phyloP scores from a whole-genome alignment of 2,329 filamentous ascomycete species.

The Coniochaeta sp. region DNA sequence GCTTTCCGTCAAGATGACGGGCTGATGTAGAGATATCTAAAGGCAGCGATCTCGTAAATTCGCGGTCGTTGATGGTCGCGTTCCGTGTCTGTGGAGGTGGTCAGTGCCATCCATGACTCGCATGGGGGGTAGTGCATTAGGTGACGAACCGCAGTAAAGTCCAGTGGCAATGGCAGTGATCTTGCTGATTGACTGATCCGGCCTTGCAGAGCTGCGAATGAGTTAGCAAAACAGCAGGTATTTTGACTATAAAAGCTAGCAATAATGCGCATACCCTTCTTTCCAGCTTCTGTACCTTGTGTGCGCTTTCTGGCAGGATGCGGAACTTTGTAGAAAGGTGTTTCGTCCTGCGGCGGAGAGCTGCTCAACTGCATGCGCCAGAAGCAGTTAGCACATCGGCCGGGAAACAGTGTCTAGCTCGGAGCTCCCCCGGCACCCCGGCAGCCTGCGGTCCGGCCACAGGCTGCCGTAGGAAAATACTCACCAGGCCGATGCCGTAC shows the following conservation, averaged over 20 bases:
- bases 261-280: background rate
- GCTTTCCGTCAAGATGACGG: background rate
- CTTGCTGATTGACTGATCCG: background rate
- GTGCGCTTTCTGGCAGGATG: background rate
- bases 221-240: background rate
- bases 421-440: constrained; percentile 3
- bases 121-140: background rate
- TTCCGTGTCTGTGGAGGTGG: constrained; percentile 5
- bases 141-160: background rate
- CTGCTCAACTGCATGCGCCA: constrained; percentile 2
- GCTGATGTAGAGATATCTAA: background rate
- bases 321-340: background rate
- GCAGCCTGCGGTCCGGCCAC: background rate
- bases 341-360: background rate
- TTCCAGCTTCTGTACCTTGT: background rate
- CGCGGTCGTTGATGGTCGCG: background rate
- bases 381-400: background rate
- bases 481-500: constrained; percentile 31
- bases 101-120: constrained; percentile 14
- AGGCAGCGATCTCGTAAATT: background rate
- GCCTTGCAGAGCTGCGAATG: background rate
- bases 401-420: background rate
- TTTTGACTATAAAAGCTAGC: background rate
- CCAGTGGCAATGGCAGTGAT: constrained; percentile 1
- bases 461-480: constrained; percentile 12